A percentile compares a stretch with the other conserved stretches of the same genome.
phyloP scores from a whole-genome alignment of 495 filamentous ascomycete species.

The Daldinia caldariorum region DNA sequence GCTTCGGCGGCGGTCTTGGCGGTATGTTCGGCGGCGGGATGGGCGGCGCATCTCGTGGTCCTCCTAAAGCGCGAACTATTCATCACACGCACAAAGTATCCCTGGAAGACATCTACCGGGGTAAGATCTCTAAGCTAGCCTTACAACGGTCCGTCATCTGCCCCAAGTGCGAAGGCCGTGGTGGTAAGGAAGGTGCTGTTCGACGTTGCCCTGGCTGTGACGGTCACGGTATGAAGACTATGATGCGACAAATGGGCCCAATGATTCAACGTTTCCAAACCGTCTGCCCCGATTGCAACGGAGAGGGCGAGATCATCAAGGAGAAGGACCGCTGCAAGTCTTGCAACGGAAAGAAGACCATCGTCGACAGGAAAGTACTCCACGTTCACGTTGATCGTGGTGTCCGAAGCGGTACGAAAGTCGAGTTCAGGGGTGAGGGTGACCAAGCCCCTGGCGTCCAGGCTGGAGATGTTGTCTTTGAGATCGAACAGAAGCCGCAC shows the following conservation, averaged over 20 bases:
- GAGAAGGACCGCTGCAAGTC: slow-evolving; percentile 96
- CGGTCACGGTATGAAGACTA: slow-evolving; percentile 96
- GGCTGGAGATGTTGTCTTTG: slow-evolving; percentile 94
- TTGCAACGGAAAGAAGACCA: slow-evolving; percentile 95
- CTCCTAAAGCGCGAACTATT: slow-evolving; percentile 94
- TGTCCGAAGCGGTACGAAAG: slow-evolving; percentile 91
- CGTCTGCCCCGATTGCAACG: slow-evolving; percentile 96
- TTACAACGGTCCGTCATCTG: slow-evolving; percentile 98
- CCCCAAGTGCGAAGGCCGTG: slow-evolving; percentile 91
- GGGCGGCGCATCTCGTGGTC: slow-evolving; percentile 84
- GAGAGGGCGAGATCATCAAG: slow-evolving; percentile 94
- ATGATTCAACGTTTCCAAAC: slow-evolving; percentile 99
- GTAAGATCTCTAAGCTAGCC: slow-evolving; percentile 96
- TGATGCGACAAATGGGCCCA: slow-evolving; percentile 99
- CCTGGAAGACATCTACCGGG: slow-evolving; percentile 96
- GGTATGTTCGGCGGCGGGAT: slow-evolving; percentile 88
- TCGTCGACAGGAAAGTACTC: slow-evolving; percentile 96
- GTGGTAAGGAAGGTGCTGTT: slow-evolving; percentile 96
- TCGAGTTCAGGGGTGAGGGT: slow-evolving; percentile 95
- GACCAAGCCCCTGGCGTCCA: slow-evolving; percentile 94
- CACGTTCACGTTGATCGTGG: slow-evolving; percentile 98
- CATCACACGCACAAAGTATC: slow-evolving; percentile 98
- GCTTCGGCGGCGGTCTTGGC: slow-evolving; percentile 78
- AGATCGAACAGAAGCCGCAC: slow-evolving; percentile 98
- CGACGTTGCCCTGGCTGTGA: slow-evolving; percentile 90